Evolutionary conservation across 352 stramenopile species (phyloP), one percentile per base, ranked within the genome.

Genomic region (Pythium aquatile): DNA sequence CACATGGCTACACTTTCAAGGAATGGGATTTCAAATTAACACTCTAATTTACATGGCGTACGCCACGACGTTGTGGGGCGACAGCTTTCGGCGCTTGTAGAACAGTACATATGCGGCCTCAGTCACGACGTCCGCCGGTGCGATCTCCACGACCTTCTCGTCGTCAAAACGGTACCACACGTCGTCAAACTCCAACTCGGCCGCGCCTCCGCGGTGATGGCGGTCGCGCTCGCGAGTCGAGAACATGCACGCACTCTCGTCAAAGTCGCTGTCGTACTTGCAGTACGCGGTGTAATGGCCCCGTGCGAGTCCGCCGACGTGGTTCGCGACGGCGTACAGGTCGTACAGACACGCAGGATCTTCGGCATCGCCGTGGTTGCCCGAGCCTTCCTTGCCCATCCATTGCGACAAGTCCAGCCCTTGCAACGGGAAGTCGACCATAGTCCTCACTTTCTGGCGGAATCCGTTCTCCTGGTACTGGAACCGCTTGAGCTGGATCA

Each of bases 261-360:
- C 74, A 48, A 88, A 89, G 39, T 88, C 76, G 14, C 59, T 53
- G 64, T 95, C 86, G 52, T 94, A 94, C 5, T 83, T 77, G 39
- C 83, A 92, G 61, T 80, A 91, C 3, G 86, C 84, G 16, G 86
- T 94, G 78, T 99, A 99, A 68, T 99, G 97, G 5, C 97, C 97
- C 42, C 89, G 88, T 2, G 93, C 94, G 9, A 99, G 79, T 0
- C 90, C 92, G 30, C 97, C 97, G 57, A 98, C 92, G 64, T 99
- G 97, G 78, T 99, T 98, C n/a, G 97, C 93, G 8, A 99, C 96
- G 20, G 90, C 96, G 66, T 98, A 99, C 29, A 99, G 75, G 69
- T 99, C 96, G 65, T 98, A 99, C 26, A 95, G 69, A 35, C 56
- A 68, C 29, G 44, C 40, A 5, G 39, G 53, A 33, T 71, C 58